These are phyloP conservation scores for Cryptococcus wingfieldii DNA, from an alignment of 1,284 basidiomycete genomes.

Conservation along the genomic window DNA sequence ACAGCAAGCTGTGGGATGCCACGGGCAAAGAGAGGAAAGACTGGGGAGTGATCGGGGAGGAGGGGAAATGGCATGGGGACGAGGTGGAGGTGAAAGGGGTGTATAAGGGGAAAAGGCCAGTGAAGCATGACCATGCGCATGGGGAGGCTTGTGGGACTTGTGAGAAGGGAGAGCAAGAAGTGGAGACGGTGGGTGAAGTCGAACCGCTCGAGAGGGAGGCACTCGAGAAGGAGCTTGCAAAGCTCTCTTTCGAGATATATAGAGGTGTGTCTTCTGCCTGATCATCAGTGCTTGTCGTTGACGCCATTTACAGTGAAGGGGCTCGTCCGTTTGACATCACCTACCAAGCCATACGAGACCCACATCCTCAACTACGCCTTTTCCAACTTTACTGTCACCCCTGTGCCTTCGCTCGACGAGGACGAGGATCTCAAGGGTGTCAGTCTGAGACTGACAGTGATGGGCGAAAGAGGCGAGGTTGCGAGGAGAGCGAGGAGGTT, in stretches of 20 bases:
- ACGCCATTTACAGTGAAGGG: constrained; percentile 57
- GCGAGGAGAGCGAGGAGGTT: constrained; percentile 59
- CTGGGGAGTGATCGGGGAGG: constrained; percentile 24
- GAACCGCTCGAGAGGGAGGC: constrained; percentile 40
- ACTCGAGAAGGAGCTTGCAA: constrained; percentile 34
- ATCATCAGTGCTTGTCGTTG: neutral
- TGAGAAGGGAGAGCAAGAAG: constrained; percentile 4
- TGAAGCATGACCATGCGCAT: constrained; percentile 20
- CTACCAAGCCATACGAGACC: constrained; percentile 38
- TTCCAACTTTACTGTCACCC: constrained; percentile 68
- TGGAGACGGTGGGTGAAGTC: constrained; percentile 4
- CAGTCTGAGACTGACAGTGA: constrained; percentile 65
- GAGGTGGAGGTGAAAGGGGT: constrained; percentile 77
- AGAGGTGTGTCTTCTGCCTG: constrained; percentile 30
- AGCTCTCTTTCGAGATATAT: constrained; percentile 51
- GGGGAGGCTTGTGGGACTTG: constrained; percentile 2
- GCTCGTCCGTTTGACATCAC: constrained; percentile 58
- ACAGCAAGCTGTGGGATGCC: constrained; percentile 66
- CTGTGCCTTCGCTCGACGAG: constrained; percentile 45
- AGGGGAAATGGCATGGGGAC: constrained; percentile 57
- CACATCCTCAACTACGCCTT: constrained; percentile 87
- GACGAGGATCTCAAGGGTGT: constrained; percentile 43
- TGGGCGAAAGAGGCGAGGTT: constrained; percentile 82
- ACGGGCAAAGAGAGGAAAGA: constrained; percentile 29
- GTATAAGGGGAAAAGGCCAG: constrained; percentile 49